Evolutionary conservation across 1,284 basidiomycete species (phyloP).

Genomic region (Cryptococcus sp.): DNA sequence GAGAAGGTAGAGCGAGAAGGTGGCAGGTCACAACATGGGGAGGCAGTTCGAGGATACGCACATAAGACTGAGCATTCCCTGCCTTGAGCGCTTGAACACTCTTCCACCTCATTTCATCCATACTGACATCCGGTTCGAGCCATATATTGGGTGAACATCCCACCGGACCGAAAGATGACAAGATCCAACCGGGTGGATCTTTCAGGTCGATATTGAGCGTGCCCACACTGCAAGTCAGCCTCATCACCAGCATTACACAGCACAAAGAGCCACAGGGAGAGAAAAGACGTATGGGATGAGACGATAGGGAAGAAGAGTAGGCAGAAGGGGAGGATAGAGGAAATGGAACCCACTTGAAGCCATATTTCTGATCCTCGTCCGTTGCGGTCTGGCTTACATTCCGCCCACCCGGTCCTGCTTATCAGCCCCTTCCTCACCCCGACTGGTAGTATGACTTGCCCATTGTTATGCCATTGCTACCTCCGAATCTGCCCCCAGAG

Average conservation of each 20-base stretch:
- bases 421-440: too few relatives aligned
- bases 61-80: slow-evolving; percentile 64
- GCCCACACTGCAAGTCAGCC: slow-evolving; percentile 22
- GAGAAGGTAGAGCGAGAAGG: too few relatives aligned
- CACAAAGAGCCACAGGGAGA: too few relatives aligned
- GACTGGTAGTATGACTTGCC: too few relatives aligned
- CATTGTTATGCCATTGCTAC: too few relatives aligned
- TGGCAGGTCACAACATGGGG: too few relatives aligned
- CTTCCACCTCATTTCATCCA: slow-evolving; percentile 72
- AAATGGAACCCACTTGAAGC: background rate
- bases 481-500: too few relatives aligned
- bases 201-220: slow-evolving; percentile 31
- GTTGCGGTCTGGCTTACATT: slow-evolving; percentile 3
- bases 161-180: slow-evolving; percentile 66
- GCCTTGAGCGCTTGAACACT: slow-evolving; percentile 57
- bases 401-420: too few relatives aligned
- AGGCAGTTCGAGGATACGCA: too few relatives aligned
- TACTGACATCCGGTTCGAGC: slow-evolving; percentile 55
- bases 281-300: too few relatives aligned
- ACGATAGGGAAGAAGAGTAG: slow-evolving; percentile 6
- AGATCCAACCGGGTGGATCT: slow-evolving; percentile 63
- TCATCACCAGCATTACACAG: too few relatives aligned
- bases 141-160: slow-evolving; percentile 70
- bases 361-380: background rate
- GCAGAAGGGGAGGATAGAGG: background rate